Evolutionary conservation across 345 rosid genomes (phyloP).

Genomic region (Camelina neglecta): DNA sequence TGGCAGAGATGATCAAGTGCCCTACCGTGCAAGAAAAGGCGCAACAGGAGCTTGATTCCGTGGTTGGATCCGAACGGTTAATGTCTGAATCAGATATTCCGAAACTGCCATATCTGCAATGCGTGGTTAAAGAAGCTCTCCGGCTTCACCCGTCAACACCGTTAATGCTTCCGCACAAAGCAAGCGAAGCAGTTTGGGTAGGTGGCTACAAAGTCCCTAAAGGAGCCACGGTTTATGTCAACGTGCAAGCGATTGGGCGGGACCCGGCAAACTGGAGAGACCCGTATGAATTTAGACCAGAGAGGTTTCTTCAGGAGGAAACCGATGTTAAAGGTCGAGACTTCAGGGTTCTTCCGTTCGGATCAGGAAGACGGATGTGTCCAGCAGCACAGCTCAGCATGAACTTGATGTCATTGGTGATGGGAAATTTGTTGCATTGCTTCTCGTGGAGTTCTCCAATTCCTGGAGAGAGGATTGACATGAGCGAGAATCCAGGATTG

Average conservation of each 20-base stretch:
- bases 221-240: slow-evolving; percentile 46
- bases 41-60: slow-evolving; percentile 46
- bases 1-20: slow-evolving; percentile 52
- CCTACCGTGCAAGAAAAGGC: slow-evolving; percentile 37
- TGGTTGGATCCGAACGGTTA: slow-evolving; percentile 48
- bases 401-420: slow-evolving; percentile 49
- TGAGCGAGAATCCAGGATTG: slow-evolving; percentile 47
- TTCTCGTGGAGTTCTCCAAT: slow-evolving; percentile 47
- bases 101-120: slow-evolving; percentile 48
- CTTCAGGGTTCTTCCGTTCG: slow-evolving; percentile 56
- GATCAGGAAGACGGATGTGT: slow-evolving; percentile 53
- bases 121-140: slow-evolving; percentile 49
- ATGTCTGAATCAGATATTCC: slow-evolving; percentile 49
- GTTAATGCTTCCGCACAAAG: slow-evolving; percentile 57
- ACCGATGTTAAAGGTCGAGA: slow-evolving; percentile 55
- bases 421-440: slow-evolving; percentile 55
- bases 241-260: slow-evolving; percentile 49
- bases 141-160: slow-evolving; percentile 58
- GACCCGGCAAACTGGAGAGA: slow-evolving; percentile 48
- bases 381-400: slow-evolving; percentile 56
- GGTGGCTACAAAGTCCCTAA: slow-evolving; percentile 53
- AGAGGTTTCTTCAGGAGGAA: slow-evolving; percentile 49
- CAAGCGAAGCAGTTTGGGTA: slow-evolving; percentile 42
- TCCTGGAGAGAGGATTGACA: slow-evolving; percentile 36
- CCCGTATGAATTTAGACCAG: slow-evolving; percentile 50